phyloP scores from a whole-genome alignment of 2,329 filamentous ascomycete genomes.

The Monosporascus ibericus region DNA sequence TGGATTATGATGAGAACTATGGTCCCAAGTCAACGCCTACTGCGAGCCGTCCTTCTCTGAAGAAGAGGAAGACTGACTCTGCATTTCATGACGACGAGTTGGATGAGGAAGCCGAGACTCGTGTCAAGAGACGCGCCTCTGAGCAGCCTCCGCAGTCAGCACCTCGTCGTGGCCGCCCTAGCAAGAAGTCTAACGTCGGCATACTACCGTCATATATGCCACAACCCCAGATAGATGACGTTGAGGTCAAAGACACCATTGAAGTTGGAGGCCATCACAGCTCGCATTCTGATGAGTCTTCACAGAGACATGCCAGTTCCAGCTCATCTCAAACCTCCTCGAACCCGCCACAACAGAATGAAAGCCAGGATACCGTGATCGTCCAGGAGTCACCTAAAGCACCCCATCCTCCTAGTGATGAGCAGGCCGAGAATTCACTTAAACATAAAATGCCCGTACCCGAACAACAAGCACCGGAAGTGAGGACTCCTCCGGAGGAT shows the following conservation, averaged over 20 bases:
- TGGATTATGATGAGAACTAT: conserved; percentile 36
- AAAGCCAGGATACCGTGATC: not conserved
- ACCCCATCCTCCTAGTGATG: too few species aligned
- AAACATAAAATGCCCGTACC: not conserved
- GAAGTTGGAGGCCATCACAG: conserved; percentile 44
- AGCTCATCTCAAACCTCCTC: conserved; percentile 18
- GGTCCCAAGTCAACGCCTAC: conserved; percentile 17
- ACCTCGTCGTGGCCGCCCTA: conserved; percentile 16
- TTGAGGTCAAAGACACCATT: conserved; percentile 52
- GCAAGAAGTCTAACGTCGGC: conserved; percentile 24
- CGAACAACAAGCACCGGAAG: not conserved
- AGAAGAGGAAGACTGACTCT: conserved; percentile 24
- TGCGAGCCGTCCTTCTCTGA: conserved; percentile 18
- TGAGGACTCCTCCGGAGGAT: not conserved
- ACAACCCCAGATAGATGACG: conserved; percentile 31
- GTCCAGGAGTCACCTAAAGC: not conserved
- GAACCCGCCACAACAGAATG: conserved; percentile 7
- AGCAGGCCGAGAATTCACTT: not conserved
- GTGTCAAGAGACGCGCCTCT: conserved; percentile 23
- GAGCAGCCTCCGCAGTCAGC: conserved; percentile 23
- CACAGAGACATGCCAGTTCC: conserved; percentile 25
- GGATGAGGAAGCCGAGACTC: conserved; percentile 18
- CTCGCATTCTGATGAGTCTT: conserved; percentile 25
- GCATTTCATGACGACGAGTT: conserved; percentile 15
- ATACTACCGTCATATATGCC: conserved; percentile 15